These are phyloP conservation scores for Boletus calvinii DNA, from an alignment of 1,284 basidiomycete genomes.

Conservation along the genomic window DNA sequence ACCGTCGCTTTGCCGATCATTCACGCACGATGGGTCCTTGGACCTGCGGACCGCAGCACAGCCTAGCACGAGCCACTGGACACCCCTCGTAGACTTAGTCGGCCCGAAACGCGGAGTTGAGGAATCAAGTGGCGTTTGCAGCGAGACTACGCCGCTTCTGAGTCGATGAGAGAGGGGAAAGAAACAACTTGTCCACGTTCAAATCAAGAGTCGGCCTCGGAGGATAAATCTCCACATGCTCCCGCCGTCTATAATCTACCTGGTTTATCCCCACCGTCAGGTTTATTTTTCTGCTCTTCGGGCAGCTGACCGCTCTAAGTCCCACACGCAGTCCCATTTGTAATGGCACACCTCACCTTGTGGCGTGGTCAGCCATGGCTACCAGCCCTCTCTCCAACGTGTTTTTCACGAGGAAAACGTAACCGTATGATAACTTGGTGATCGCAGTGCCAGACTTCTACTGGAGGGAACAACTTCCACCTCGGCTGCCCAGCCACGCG, in stretches of 20 bases:
- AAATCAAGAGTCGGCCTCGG: background rate
- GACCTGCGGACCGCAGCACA: background rate
- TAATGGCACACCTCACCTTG: background rate
- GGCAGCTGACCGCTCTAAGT: conserved; percentile 6
- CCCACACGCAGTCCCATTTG: background rate
- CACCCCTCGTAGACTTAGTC: background rate
- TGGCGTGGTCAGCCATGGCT: background rate
- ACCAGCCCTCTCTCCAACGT: background rate
- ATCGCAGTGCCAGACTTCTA: no score
- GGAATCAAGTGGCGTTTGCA: background rate
- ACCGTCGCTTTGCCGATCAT: background rate
- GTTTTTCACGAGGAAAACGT: background rate
- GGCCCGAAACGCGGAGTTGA: conserved; percentile 1
- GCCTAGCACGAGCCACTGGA: background rate
- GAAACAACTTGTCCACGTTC: background rate
- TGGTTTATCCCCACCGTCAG: background rate
- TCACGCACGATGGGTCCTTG: no score
- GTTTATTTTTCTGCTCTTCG: background rate
- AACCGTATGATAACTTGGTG: no score
- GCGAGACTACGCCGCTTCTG: background rate
- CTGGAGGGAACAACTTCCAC: background rate
- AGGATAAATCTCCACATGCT: background rate
- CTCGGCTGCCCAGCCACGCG: background rate
- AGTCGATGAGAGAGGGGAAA: background rate
- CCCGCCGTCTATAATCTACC: background rate